These are phyloP conservation scores for Lupinus albus DNA, from an alignment of 306 rosid genomes.

Conservation along the genomic window DNA sequence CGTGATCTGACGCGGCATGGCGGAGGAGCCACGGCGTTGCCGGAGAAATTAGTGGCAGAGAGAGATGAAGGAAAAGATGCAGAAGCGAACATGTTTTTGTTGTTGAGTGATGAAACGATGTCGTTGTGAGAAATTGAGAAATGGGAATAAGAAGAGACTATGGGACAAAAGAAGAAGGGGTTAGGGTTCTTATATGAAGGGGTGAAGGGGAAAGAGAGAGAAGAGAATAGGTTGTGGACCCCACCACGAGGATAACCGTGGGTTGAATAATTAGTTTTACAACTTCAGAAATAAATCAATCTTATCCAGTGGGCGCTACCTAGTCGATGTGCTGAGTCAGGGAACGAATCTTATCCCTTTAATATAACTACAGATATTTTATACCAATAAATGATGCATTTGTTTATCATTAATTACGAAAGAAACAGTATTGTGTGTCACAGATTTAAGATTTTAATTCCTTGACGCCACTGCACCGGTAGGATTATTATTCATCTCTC, in stretches of 20 bases:
- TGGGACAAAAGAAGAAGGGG: neutral
- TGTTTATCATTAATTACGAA: too few species aligned
- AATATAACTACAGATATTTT: too few species aligned
- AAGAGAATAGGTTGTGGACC: constrained; percentile 19
- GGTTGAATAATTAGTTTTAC: neutral
- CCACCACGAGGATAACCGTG: neutral
- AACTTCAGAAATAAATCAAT: neutral
- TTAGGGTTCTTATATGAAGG: constrained; percentile 31
- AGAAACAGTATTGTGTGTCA: too few species aligned
- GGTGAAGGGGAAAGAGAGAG: neutral
- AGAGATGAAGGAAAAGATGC: constrained; percentile 28
- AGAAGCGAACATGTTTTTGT: constrained; percentile 34
- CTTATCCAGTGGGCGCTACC: constrained; percentile 44
- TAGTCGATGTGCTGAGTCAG: constrained; percentile 39
- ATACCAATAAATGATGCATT: too few species aligned
- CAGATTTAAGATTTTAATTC: too few species aligned
- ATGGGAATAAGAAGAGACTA: constrained; percentile 6
- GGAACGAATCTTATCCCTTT: neutral
- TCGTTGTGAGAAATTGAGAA: neutral
- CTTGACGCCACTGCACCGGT: too few species aligned
- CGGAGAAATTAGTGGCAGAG: constrained; percentile 26
- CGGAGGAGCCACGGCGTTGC: constrained; percentile 14
- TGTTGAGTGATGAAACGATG: neutral
- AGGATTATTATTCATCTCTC: too few species aligned
- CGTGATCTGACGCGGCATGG: constrained; percentile 31